Evolutionary conservation across 139 green algal genomes (phyloP), one percentile per base, ranked within the genome.

Genomic region (Trebouxia sp.): DNA sequence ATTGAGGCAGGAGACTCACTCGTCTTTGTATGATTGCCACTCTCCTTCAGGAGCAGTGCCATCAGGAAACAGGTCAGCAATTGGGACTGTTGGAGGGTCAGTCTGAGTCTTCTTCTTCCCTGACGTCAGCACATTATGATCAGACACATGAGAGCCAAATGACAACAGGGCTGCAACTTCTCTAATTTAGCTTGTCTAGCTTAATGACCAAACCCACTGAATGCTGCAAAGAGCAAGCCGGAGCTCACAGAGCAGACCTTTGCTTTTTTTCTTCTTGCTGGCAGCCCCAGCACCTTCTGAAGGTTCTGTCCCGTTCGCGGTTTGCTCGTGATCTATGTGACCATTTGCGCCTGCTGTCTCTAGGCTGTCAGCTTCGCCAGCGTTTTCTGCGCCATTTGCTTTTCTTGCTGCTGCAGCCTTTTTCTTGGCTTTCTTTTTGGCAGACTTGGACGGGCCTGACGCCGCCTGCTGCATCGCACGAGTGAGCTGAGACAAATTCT

Each of bases 11-110:
- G 7, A 35, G 8, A 75, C 30, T 53, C 62, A 91, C 88, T 96
- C 89, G 6, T 96, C 90, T 39, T 88, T 89, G 86, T 98, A 98
- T 7, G 82, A 85, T 79, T 95, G 91, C 82, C 91, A 89, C 83
- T 98, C 92, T 1, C 93, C 94, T 81, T 93, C 87, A 1, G 96
- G 95, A 65, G 90, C 96, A 24, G 91, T 81, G 30, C 92, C 94
- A 8, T 83, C 78, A 10, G 91, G 91, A 86, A 97, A 99, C 0
- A 99, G 87, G 62, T 95, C 42, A 26, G 85, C 83, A 5, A 99
- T 88, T 0, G 96, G 96, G 8, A 99, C 85, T 26, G 76, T 92
- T 30, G 97, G 97, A 0, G 97, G 97, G 28, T 90, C 85, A 1
- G 97, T 99, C 85, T 99, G 97, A 55, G 88, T 47, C n/a, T 62